Evolutionary conservation across 345 rosid species (phyloP), one percentile per base, ranked within the genome.

Genomic region (Carallia pectinifolia): DNA sequence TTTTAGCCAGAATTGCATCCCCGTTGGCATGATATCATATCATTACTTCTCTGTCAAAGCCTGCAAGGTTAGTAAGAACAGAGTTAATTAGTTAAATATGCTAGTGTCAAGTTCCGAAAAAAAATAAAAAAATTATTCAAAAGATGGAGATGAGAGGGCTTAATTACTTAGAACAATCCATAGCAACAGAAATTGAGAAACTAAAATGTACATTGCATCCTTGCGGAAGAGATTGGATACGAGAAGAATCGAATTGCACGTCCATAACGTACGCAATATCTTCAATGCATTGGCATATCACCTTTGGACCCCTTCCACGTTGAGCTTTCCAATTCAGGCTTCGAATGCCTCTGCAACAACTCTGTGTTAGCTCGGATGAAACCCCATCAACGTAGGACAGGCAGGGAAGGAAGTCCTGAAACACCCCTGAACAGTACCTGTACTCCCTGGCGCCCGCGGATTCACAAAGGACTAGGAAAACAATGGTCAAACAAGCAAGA

Each of bases 151-250:
- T 88, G 7, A 48, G 53, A 19, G 13, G 19, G 4, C 5, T 13
- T 1, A 4, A 5, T 69, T 80, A 83, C 87, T 38, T 80, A 62
- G 77, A 76, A 72, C 90, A 88, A 29, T 86, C 64, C 86, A 71
- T 77, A 69, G 52, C 31, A 1, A n/a, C 61, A 30, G 86, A 83
- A 58, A 80, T 66, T 6, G 80, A 82, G 64, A 83, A 83, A 52
- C 80, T 80, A 30, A 62, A 53, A 40, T 55, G 74, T 6, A 61
- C 19, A 34, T n/a, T 75, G 58, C 83, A 76, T 13, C 36, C 40
- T 5, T 37, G 2, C 6, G 5, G 19, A 44, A 75, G 76, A 67
- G 69, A 62, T 7, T 40, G 31, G 30, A 81, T 48, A 2, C 56
- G 72, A 19, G 80, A 69, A 33, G 23, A 37, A 18, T 58, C 18